Base-by-base conservation (phyloP, 176 grass and related monocot genomes). In the Puya raimondii region DNA sequence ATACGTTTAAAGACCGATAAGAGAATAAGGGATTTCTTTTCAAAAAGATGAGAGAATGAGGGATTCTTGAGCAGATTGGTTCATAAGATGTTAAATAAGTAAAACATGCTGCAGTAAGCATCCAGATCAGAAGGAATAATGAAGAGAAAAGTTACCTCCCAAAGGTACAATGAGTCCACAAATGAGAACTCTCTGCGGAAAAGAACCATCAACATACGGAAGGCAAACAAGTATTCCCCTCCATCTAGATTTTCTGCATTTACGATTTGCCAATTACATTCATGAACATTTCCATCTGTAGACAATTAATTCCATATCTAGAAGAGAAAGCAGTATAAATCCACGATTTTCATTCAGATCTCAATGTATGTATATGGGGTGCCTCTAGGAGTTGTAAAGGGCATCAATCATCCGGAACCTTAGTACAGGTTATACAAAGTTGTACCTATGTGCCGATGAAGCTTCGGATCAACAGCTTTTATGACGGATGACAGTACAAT, bases 141-240 rank as follows among this genome's bases (percentile, higher is more conserved):
- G 52, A 51, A 57, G 67, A 42, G 50, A 77, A 53, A 72, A 16
- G 65, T 58, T 69, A 96, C 92, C 88, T 96, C 92, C 92, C 92
- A 96, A 72, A 96, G 92, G 78, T 96, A 96, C 85, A 91, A 86
- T 1, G 88, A 73, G 71, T 91, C 92, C 18, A 91, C 86, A 83
- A 96, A 96, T 20, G 92, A 87, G 79, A 91, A 96, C 70, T 96
- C 92, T 81, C 92, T 86, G 33, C 92, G 85, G 74, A 96, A 96
- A 78, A 96, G 69, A 76, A 91, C 92, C 92, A 96, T 96, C 81
- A 96, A 74, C 88, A 96, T 96, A 49, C 92, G 86, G 33, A 96
- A 96, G 48, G 92, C 92, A 72, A 96, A 96, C 78, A 96, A 84
- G 48, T 96, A 96, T 72, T 91, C 92, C 23, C 92, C 92, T 73